phyloP scores from a whole-genome alignment of 2,329 filamentous ascomycete species.

The Ramichloridium luteum region DNA sequence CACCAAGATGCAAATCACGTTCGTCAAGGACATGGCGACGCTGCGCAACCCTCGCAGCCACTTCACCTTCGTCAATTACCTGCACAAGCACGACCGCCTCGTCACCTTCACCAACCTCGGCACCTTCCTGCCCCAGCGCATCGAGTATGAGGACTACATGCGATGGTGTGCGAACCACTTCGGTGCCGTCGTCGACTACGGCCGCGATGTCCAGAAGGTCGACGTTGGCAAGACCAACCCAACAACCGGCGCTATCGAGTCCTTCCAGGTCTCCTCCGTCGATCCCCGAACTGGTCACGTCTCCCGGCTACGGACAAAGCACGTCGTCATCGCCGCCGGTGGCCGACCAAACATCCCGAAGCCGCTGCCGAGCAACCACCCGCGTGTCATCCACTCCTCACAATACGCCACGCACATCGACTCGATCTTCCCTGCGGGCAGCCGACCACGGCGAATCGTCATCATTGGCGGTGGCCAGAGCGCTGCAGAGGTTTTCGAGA shows the following conservation, averaged over 20 bases:
- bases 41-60: conserved; percentile 75
- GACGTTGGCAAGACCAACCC: conserved; percentile 42
- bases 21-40: conserved; percentile 90
- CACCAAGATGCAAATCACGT: conserved; percentile 94
- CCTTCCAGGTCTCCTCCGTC: conserved; percentile 56
- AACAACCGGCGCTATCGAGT: conserved; percentile 42
- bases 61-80: conserved; percentile 93
- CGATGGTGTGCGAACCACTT: conserved; percentile 83
- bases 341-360: conserved; percentile 59
- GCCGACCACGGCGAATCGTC: conserved; percentile 57
- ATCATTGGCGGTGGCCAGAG: conserved; percentile 85
- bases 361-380: conserved; percentile 55
- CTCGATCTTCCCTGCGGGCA: conserved; percentile 44
- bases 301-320: conserved; percentile 45
- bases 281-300: conserved; percentile 46
- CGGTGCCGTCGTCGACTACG: conserved; percentile 58
- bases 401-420: conserved; percentile 60
- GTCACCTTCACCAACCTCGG: conserved; percentile 82
- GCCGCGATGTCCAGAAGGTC: conserved; percentile 63
- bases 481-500: conserved; percentile 89
- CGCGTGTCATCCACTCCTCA: conserved; percentile 76
- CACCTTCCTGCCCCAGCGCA: conserved; percentile 74
- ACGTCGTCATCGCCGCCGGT: conserved; percentile 59
- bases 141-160: conserved; percentile 93
- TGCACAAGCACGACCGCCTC: conserved; percentile 68